Evolutionary conservation across 192 early-diverging fungal species (phyloP), one percentile per base, ranked within the genome.

Genomic region (Podila epicladia): DNA sequence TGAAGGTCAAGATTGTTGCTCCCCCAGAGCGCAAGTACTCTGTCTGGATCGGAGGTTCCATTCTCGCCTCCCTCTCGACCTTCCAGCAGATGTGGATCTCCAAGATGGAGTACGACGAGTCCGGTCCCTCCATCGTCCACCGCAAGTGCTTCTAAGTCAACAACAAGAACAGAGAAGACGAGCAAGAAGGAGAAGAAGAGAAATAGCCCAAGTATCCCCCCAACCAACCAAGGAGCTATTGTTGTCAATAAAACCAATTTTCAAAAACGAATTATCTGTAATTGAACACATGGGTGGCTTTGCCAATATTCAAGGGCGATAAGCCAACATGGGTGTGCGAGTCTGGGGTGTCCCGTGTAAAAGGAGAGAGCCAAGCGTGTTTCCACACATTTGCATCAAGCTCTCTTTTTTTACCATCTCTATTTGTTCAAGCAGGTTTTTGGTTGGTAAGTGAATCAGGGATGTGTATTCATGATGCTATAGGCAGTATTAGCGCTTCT

Each of bases 61-160:
- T 99, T 67, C 87, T 99, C 45, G 96, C 97, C 62, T 97, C 97
- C 38, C 93, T 97, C 67, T 96, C 97, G 57, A 97, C 96, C 82
- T 99, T 99, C 96, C 97, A 98, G 86, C 93, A 97, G 85, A 95
- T 97, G 97, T 99, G 97, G 97, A 94, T 97, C 86, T 95, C 95
- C 63, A 97, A 96, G 92, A 93, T 94, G 89, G 97, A 98, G 89
- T 97, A 98, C 90, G 96, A 97, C 89, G 97, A 99, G 89, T 93
- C 91, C 69, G 97, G 97, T 82, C 96, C 97, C 35, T 94, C 94
- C 49, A 98, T 98, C 75, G 97, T 98, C 69, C 97, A 98, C 92
- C 91, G 96, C 89, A 98, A 97, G 91, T 98, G 97, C 87, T 97
- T 94, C 91, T 94, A 94, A 91, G 41, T 45, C 15, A 45, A 17